Base-by-base conservation (phyloP, 176 grass and related monocot genomes). In the Oryza glumipatula region DNA sequence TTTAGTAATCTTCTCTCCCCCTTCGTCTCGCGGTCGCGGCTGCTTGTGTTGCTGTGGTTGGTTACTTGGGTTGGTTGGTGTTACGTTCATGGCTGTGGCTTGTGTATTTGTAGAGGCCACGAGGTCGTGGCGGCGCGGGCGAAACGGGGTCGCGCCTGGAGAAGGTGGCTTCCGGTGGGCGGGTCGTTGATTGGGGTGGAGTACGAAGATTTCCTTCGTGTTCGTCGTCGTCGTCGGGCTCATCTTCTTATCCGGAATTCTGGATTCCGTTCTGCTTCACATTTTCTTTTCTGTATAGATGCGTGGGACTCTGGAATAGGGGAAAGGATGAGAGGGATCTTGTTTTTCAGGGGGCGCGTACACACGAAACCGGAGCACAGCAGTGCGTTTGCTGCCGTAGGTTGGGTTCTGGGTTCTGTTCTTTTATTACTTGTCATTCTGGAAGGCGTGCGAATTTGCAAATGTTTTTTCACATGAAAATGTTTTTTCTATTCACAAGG, bases 351-450 rank as follows among this genome's bases (percentile, higher is more conserved):
- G 38, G 19, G 12, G 7, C 6, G 61, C 76, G 5, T 88, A 67
- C 87, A 79, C 69, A 73, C 80, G 71, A 48, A 77, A 64, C 12
- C 17, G 16, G 61, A 43, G 74, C 75, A 19, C 75, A 19, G 54
- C 74, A 44, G 6, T 41, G 39, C 4, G 39, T 5, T 52, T 58
- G 49, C n/a, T 14, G 45, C 10, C 21, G 14, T 35, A 8, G 54
- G 17, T 58, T 58, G 54, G 6, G 54, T 58, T 56, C 16, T 19
- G 51, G 12, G 48, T 4, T 52, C 16, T 56, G 16, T 56, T 56
- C 16, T 17, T 19, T 49, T 56, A 10, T 11, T 58, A 58, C 54
- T 58, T 21, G 54, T n/a, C 54, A 8, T 58, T 58, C 54, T 9
- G 19, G 54, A 58, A 63, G 19, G 8, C 21, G 58, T 61, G 36